Percentiles rank a stretch among this genome's conserved stretches.
Conservation (phyloP, 768 basidiomycete genomes). For the Tephrocybe sp. region DNA sequence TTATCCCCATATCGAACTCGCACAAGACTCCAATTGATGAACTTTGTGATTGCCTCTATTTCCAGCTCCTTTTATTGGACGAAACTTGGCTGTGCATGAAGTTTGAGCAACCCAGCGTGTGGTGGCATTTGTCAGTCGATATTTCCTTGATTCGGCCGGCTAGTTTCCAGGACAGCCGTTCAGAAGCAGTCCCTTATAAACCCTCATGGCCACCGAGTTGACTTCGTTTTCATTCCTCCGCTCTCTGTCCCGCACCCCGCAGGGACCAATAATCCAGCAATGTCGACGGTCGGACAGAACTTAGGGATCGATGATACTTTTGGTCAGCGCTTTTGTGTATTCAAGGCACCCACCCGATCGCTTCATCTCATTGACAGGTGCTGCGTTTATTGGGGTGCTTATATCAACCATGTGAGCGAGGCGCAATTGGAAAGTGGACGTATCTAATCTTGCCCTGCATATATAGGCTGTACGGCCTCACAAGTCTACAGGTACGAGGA, state of each 20-base stretch:
- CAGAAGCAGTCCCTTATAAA: constrained; percentile 3
- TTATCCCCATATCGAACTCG: no score
- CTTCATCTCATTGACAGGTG: constrained; percentile 15
- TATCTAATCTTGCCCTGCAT: neutral
- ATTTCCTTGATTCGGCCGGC: neutral
- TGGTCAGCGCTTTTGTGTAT: constrained; percentile 9
- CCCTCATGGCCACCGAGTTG: neutral
- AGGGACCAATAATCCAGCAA: neutral
- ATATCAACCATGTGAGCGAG: constrained; percentile 27
- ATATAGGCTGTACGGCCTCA: constrained; percentile 33
- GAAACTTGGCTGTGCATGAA: no score
- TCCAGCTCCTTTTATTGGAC: no score
- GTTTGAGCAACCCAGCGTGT: no score
- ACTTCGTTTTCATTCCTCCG: neutral
- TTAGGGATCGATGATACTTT: constrained; percentile 21
- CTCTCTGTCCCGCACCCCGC: neutral
- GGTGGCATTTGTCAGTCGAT: neutral
- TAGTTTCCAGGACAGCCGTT: neutral
- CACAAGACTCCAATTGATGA: no score
- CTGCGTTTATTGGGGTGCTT: constrained; percentile 28
- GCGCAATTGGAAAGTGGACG: neutral
- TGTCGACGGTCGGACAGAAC: constrained; percentile 1
- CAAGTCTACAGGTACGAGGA: constrained; percentile 27
- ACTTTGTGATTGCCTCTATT: no score
- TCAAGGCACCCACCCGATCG: neutral